Base-by-base conservation (phyloP, 2,329 filamentous ascomycete genomes). In the Calonectria leucothoes region DNA sequence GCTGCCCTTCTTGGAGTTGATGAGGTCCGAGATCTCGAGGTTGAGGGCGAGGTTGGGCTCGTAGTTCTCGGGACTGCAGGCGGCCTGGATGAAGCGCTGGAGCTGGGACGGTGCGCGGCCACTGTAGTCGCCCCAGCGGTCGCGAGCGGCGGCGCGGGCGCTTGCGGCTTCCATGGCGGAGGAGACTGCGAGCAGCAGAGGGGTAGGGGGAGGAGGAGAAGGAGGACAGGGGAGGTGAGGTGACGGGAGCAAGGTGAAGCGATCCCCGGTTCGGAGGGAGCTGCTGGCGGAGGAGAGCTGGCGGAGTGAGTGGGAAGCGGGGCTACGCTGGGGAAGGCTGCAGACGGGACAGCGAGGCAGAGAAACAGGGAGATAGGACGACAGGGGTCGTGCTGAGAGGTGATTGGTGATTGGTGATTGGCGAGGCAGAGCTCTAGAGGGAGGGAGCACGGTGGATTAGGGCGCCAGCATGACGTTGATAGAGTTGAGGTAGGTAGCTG, bases 1-100 rank as follows among this genome's bases (percentile, higher is more conserved):
- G 85, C 94, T 95, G 82, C 96, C 96, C 88, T 98, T 98, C 89
- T 98, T 99, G 82, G 93, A 93, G 86, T 99, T 99, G 88, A 99
- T 94, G 81, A 98, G 88, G 87, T 99, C 97, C 81, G 95, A 90
- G 81, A 99, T 98, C 89, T 99, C 97, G 83, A 99, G 94, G 83
- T 97, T 97, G 76, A 99, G 89, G 72, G 96, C 97, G 69, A 99
- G 93, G 83, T 99, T 98, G 75, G 97, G 96, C 88, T 99, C 97
- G 88, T 95, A 98, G 87, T 98, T 98, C 84, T 98, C 94, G 66
- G 97, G 95, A 82, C 97, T 97, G 88, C 97, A 98, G 77, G 97
- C 96, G 87, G 96, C 96, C 84, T 97, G 93, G 85, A 99, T 98
- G 86, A 96, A 98, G 86, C 97, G 94, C 87, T 98, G 96, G 74